A percentile compares a stretch with the other conserved stretches of the same genome.
Evolutionary conservation across 2,329 filamentous ascomycete species (phyloP).

Genomic region (Colletotrichum sublineola): DNA sequence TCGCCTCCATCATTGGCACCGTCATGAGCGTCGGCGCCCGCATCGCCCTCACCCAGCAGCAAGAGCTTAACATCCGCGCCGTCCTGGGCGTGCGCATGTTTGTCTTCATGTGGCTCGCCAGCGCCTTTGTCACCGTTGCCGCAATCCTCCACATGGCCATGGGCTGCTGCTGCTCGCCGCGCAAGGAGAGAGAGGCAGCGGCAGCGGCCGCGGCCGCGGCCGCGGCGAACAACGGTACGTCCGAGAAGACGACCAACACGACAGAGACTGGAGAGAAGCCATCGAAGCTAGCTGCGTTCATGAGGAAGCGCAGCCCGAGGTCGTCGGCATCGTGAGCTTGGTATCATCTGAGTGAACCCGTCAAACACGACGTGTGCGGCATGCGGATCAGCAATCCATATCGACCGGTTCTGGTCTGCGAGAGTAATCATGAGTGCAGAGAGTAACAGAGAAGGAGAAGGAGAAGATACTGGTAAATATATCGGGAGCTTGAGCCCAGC

Average conservation of each 20-base stretch:
- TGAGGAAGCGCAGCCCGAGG: constrained; percentile 41
- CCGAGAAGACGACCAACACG: constrained; percentile 34
- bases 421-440: not conserved
- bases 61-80: constrained; percentile 81
- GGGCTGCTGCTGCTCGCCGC: constrained; percentile 76
- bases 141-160: constrained; percentile 81
- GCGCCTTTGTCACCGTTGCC: constrained; percentile 74
- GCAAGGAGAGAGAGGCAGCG: constrained; percentile 24
- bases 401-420: not conserved
- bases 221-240: constrained; percentile 8
- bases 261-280: constrained; percentile 32
- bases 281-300: constrained; percentile 38
- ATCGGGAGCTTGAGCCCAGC: no score
- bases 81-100: constrained; percentile 81
- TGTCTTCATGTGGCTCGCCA: constrained; percentile 89
- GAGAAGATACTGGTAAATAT: not conserved
- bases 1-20: constrained; percentile 81
- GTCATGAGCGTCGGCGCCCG: constrained; percentile 87
- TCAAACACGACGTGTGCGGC: not conserved
- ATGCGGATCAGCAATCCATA: not conserved
- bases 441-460: not conserved
- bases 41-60: constrained; percentile 78
- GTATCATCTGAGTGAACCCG: not conserved
- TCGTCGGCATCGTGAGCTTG: constrained; percentile 26
- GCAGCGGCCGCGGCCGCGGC: constrained; percentile 19